Conservation (phyloP, 78 protist genomes). For the Dictyostelium firmibasis region DNA sequence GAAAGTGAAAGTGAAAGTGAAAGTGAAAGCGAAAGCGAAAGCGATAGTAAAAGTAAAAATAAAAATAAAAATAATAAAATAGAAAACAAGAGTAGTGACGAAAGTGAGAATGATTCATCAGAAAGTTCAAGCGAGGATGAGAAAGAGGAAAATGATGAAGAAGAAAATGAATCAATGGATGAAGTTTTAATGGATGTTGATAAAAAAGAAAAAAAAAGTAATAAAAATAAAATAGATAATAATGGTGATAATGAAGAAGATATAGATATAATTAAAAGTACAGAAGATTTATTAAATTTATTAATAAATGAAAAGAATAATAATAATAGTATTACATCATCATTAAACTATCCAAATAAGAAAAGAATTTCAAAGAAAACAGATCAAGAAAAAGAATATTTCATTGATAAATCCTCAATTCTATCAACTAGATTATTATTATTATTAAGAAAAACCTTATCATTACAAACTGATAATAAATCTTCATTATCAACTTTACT, state of each 20-base stretch:
- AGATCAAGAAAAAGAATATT: conserved; percentile 37
- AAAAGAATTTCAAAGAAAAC: not conserved
- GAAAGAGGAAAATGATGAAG: not conserved
- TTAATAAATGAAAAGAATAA: not conserved
- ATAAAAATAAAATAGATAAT: not conserved
- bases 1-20: not conserved
- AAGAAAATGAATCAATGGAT: not conserved
- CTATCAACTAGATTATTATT: conserved; percentile 49
- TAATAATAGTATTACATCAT: not conserved
- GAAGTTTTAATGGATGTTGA: not conserved
- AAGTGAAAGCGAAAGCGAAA: conserved; percentile 1
- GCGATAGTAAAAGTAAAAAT: not conserved
- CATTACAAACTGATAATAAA: conserved; percentile 13
- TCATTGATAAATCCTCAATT: conserved; percentile 28
- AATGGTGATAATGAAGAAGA: not conserved
- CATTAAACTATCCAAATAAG: not conserved
- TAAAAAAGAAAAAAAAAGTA: not conserved
- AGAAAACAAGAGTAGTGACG: not conserved
- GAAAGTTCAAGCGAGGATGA: not conserved
- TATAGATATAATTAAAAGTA: not conserved
- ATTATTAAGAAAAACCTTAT: conserved; percentile 3
- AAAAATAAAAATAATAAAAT: not conserved
- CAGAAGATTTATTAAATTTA: conserved; percentile 1
- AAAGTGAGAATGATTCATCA: not conserved
- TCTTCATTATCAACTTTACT: conserved; percentile 21